Percentiles rank a stretch among this genome's conserved stretches.
Conservation (phyloP, 306 rosid genomes). For the Ceratonia siliqua region DNA sequence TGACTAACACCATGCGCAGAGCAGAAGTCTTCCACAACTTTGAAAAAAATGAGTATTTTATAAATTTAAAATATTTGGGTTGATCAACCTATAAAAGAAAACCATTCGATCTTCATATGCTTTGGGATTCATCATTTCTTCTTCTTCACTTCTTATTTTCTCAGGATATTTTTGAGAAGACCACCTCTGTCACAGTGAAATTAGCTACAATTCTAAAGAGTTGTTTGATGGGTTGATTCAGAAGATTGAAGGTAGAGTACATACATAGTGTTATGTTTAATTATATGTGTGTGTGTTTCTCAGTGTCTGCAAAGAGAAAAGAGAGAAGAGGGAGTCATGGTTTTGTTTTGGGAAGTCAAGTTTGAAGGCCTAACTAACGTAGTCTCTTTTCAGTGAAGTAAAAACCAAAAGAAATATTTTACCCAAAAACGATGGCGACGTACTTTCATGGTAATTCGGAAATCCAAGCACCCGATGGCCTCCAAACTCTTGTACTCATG, state of each 20-base stretch:
- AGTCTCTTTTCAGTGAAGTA: conserved; percentile 51
- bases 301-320: no score
- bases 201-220: conserved; percentile 23
- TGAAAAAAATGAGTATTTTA: neutral
- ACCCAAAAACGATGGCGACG: conserved; percentile 76
- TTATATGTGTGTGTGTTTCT: conserved; percentile 6
- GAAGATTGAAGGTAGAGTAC: conserved; percentile 30
- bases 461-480: conserved; percentile 77
- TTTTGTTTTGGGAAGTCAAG: conserved; percentile 36
- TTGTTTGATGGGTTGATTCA: conserved; percentile 55
- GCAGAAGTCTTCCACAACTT: neutral
- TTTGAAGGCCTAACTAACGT: conserved; percentile 42
- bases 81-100: neutral
- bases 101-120: neutral
- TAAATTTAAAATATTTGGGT: neutral
- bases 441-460: conserved; percentile 92
- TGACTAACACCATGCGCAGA: conserved; percentile 22
- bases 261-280: neutral
- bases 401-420: conserved; percentile 25
- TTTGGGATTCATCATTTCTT: conserved; percentile 23
- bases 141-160: conserved; percentile 28
- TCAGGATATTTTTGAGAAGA: conserved; percentile 33
- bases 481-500: conserved; percentile 92
- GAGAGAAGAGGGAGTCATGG: neutral
- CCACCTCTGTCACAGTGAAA: neutral